A percentile compares a stretch with the other conserved stretches of the same genome.
These are phyloP conservation scores for Monascus purpureus DNA, from an alignment of 495 filamentous ascomycete genomes.

Conservation along the genomic window DNA sequence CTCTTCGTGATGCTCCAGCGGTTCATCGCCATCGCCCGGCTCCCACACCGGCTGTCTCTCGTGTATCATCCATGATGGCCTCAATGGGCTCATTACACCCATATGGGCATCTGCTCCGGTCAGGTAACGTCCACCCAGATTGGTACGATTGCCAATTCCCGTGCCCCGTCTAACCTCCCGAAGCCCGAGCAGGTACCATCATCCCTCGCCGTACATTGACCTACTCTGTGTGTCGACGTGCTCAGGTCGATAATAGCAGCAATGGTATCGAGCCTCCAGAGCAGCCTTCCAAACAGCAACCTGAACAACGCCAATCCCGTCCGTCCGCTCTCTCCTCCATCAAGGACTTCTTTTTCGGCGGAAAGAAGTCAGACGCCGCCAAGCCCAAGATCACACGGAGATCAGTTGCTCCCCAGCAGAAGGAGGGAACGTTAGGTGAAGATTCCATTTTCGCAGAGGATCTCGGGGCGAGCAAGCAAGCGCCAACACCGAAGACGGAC, in stretches of 20 bases:
- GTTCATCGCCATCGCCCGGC: no score
- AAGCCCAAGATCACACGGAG: constrained; percentile 19
- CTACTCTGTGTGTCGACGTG: constrained; percentile 18
- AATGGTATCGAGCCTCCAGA: constrained; percentile 5
- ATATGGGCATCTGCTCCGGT: constrained; percentile 28
- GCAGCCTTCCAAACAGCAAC: background rate
- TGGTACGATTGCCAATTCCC: constrained; percentile 1
- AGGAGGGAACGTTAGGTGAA: constrained; percentile 21
- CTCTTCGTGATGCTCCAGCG: no score
- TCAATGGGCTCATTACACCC: constrained; percentile 24
- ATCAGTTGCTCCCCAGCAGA: constrained; percentile 15
- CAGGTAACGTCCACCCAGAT: constrained; percentile 11
- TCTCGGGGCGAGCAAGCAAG: constrained; percentile 10
- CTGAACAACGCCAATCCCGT: constrained; percentile 2
- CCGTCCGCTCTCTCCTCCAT: constrained; percentile 17
- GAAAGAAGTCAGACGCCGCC: constrained; percentile 8
- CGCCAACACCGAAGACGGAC: constrained; percentile 10
- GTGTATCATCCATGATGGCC: no score
- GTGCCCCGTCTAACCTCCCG: constrained; percentile 1
- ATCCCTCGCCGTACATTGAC: constrained; percentile 28
- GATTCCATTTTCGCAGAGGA: constrained; percentile 33
- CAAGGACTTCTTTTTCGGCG: constrained; percentile 27
- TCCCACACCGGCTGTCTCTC: no score
- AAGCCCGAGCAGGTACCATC: constrained; percentile 12
- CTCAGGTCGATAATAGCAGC: constrained; percentile 13